Evolutionary conservation across 805 yeast species (phyloP), one percentile per base, ranked within the genome.

Genomic region (Cyberlindnera mrakii): DNA sequence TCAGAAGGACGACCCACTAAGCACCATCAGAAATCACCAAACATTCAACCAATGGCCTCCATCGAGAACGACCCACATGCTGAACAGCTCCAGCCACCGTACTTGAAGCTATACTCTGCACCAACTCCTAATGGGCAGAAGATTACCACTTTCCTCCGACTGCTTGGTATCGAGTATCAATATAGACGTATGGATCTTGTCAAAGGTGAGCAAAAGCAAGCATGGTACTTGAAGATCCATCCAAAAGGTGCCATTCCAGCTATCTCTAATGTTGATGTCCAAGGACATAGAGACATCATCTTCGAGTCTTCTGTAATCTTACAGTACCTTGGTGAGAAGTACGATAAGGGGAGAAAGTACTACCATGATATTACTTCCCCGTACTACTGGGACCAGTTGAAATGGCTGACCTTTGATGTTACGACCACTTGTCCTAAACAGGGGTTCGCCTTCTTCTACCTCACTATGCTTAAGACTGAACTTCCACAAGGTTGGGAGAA

Each of bases 211-310:
- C 80, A 77, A 42, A 78, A 78, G 48, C 68, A 72, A 49, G 72
- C 66, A 4, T 74, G 80, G 79, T 80, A 65, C 48, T 55, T 76
- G 37, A 63, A 71, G 40, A 55, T 76, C 50, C 76, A 78, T 54
- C 78, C 80, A 13, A 78, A 79, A 52, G 85, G 85, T 6, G 63
- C 78, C 49, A 74, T 80, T 39, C 85, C 86, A 18, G 71, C 78
- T 0, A 55, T 80, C 17, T 63, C 51, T 29, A 67, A 65, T 32
- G 58, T 51, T 19, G 49, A 52, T 27, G 37, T 47, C 2, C 37
- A 70, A 7, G 78, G 77, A 4, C 54, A 68, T n/a, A 53, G 54
- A 3, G 62, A 64, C 32, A 64, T 71, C 18, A 54, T 80, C 20
- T 69, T 70, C 48, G 85, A 80, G 59, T 67, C 78, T 31, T 83